Conservation (phyloP, 2,329 filamentous ascomycete species). For the Berkeleyomyces basicola region DNA sequence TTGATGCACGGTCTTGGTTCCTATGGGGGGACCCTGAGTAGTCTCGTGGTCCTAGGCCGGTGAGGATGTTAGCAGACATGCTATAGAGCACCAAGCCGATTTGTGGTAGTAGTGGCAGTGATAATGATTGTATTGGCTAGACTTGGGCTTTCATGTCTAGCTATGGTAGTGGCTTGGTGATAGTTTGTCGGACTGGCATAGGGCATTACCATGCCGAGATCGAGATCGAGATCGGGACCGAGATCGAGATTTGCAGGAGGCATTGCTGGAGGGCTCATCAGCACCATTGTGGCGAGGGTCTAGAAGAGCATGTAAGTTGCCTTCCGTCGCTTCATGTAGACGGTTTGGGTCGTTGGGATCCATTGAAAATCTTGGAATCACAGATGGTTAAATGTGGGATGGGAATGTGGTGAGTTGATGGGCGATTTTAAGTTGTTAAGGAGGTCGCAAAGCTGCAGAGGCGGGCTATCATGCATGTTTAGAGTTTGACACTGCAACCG, state of each 20-base stretch:
- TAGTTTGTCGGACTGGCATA: constrained; percentile 14
- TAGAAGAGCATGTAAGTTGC: neutral
- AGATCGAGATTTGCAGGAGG: constrained; percentile 13
- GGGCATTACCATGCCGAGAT: constrained; percentile 34
- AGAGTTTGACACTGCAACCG: neutral
- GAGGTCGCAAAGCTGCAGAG: neutral
- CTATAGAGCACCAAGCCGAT: constrained; percentile 9
- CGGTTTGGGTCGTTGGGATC: constrained; percentile 9
- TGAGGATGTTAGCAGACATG: constrained; percentile 27
- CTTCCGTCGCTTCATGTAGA: constrained; percentile 15
- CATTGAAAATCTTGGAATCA: neutral
- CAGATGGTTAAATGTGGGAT: neutral
- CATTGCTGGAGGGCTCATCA: constrained; percentile 7
- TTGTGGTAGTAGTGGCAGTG: neutral
- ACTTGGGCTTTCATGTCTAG: constrained; percentile 1
- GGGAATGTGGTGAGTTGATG: neutral
- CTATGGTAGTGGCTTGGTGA: constrained; percentile 2
- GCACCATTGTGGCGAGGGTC: neutral
- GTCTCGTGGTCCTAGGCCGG: constrained; percentile 24
- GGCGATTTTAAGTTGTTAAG: neutral
- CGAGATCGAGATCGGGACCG: constrained; percentile 19
- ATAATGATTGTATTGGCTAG: neutral
- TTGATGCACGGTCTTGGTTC: constrained; percentile 17
- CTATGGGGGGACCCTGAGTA: constrained; percentile 27
- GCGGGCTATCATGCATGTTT: neutral